phyloP scores from a whole-genome alignment of 768 basidiomycete species.

The Rhodotorula paludigena region DNA sequence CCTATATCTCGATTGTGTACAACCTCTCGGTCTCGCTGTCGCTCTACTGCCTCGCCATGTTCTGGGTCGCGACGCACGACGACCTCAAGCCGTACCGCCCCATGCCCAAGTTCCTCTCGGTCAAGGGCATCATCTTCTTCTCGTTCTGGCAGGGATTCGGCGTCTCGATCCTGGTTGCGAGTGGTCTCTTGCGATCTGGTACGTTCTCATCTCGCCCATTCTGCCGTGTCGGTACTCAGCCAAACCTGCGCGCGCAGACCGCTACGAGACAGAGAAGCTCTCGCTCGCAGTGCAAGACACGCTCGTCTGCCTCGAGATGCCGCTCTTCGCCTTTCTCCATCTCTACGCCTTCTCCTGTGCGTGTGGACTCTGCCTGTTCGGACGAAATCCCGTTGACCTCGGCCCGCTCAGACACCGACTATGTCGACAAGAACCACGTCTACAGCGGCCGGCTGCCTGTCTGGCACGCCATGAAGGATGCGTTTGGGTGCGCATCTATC shows the following conservation, averaged over 20 bases:
- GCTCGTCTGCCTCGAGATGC: constrained; percentile 95
- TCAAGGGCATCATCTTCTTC: constrained; percentile 97
- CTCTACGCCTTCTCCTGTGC: constrained; percentile 76
- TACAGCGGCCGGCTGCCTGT: constrained; percentile 87
- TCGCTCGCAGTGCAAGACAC: constrained; percentile 73
- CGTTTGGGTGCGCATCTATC: constrained; percentile 71
- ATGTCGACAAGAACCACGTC: constrained; percentile 59
- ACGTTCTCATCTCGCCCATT: constrained; percentile 14
- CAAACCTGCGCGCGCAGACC: neutral
- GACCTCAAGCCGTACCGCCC: constrained; percentile 79
- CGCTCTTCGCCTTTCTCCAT: constrained; percentile 89
- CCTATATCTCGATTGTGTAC: constrained; percentile 42
- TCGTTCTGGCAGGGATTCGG: constrained; percentile 94
- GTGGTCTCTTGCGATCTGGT: constrained; percentile 63
- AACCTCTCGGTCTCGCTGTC: constrained; percentile 61
- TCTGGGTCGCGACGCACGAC: constrained; percentile 86
- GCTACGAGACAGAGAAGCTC: constrained; percentile 56
- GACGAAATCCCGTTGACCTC: neutral
- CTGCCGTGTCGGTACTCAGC: neutral
- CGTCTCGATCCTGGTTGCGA: constrained; percentile 82
- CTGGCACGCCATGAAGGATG: constrained; percentile 78
- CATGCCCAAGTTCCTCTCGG: constrained; percentile 94
- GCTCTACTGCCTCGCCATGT: constrained; percentile 88
- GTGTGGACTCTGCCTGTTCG: neutral
- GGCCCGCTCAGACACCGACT: constrained; percentile 60